phyloP scores from a whole-genome alignment of 257 asterid species.

The Solanum tacnaense region DNA sequence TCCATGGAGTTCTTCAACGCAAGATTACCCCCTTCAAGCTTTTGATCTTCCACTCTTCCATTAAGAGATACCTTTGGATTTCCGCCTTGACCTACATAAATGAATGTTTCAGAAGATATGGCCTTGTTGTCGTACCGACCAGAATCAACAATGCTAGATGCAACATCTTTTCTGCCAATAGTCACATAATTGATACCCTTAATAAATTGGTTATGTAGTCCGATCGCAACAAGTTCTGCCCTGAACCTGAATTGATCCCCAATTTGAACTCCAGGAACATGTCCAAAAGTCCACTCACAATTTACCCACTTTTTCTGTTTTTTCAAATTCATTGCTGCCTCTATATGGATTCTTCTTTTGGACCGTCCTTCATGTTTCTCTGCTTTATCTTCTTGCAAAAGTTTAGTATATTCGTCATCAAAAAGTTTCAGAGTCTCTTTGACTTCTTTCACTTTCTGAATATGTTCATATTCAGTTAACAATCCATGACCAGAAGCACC shows the following conservation, averaged over 20 bases:
- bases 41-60: slow-evolving; percentile 8
- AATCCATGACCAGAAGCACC: neutral
- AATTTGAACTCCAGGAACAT: slow-evolving; percentile 20
- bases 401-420: neutral
- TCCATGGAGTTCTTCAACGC: slow-evolving; percentile 25
- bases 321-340: slow-evolving; percentile 12
- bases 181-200: slow-evolving; percentile 13
- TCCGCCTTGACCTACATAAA: slow-evolving; percentile 34
- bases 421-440: slow-evolving; percentile 9
- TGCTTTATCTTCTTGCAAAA: slow-evolving; percentile 3
- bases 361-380: neutral
- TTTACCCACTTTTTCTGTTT: slow-evolving; percentile 8
- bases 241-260: slow-evolving; percentile 24
- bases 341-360: neutral
- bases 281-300: slow-evolving; percentile 12
- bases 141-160: slow-evolving; percentile 19
- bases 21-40: slow-evolving; percentile 18
- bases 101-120: slow-evolving; percentile 5
- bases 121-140: slow-evolving; percentile 16
- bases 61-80: neutral
- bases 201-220: slow-evolving; percentile 13
- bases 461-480: neutral
- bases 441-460: slow-evolving; percentile 5
- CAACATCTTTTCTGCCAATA: neutral
- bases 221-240: slow-evolving; percentile 22